A percentile compares a stretch with the other conserved stretches of the same genome.
Evolutionary conservation across 164 flowering plant genomes (phyloP).

Genomic region (Stephania yunnanensis): DNA sequence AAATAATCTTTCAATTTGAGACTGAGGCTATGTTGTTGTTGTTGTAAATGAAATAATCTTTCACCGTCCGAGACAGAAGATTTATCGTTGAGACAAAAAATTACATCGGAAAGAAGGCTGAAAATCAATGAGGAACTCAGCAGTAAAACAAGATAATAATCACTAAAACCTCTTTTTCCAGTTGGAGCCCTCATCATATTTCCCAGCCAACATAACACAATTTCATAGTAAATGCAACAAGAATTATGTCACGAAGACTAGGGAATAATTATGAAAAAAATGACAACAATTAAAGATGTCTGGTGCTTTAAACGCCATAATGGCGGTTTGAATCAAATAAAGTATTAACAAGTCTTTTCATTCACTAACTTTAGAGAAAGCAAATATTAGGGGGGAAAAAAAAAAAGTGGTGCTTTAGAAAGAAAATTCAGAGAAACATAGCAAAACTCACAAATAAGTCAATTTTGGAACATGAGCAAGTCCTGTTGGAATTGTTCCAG

Average conservation of each 20-base stretch:
- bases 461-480: conserved; percentile 73
- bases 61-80: background rate
- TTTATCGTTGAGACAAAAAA: background rate
- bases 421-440: background rate
- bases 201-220: background rate
- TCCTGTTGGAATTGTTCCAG: conserved; percentile 71
- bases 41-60: background rate
- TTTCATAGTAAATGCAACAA: background rate
- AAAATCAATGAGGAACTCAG: background rate
- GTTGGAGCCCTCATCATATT: background rate
- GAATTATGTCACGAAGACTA: background rate
- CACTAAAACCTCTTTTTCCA: background rate
- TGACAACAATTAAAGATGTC: too few species aligned
- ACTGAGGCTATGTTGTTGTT: too few species aligned
- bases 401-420: background rate
- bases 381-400: background rate
- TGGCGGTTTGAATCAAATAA: background rate
- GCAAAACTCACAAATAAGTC: conserved; percentile 69
- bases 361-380: background rate
- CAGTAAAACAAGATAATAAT: background rate
- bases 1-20: background rate
- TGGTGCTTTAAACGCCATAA: background rate
- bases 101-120: background rate
- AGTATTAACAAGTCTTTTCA: background rate
- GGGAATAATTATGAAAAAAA: background rate